Conservation (phyloP, 352 stramenopile species). For the Phytophthora brassicae region DNA sequence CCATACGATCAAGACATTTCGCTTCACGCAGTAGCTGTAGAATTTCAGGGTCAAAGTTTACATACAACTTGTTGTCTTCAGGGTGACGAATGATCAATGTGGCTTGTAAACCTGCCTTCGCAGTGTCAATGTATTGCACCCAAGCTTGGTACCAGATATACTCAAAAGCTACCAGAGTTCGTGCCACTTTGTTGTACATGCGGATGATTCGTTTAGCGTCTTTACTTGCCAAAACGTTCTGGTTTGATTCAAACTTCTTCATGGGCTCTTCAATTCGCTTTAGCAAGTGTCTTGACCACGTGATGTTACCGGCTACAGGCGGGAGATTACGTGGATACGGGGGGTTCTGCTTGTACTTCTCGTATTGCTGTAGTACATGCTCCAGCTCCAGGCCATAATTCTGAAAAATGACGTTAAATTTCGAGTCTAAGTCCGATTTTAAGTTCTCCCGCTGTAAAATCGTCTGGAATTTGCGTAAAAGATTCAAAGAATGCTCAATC, state of each 20-base stretch:
- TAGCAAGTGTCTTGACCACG: slow-evolving; percentile 96
- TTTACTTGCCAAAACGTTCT: slow-evolving; percentile 96
- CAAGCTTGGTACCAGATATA: slow-evolving; percentile 99
- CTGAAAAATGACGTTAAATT: slow-evolving; percentile 99
- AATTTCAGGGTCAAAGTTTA: slow-evolving; percentile 99
- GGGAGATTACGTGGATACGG: slow-evolving; percentile 96
- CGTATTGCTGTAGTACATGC: slow-evolving; percentile 97
- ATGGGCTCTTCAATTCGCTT: slow-evolving; percentile 99
- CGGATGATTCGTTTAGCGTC: slow-evolving; percentile 98
- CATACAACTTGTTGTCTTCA: slow-evolving; percentile 97
- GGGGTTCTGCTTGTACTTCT: slow-evolving; percentile 98
- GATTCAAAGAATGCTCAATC: slow-evolving; percentile 96
- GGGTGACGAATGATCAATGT: slow-evolving; percentile 99
- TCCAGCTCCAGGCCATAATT: slow-evolving; percentile 98
- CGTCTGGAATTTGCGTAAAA: slow-evolving; percentile 97
- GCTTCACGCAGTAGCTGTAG: slow-evolving; percentile 97
- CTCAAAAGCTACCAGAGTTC: slow-evolving; percentile 98
- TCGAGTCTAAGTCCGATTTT: slow-evolving; percentile 98
- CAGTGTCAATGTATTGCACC: slow-evolving; percentile 97
- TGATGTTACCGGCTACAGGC: slow-evolving; percentile 98
- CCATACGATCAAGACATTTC: slow-evolving; percentile 98
- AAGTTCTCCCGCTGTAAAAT: slow-evolving; percentile 98
- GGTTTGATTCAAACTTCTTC: slow-evolving; percentile 99
- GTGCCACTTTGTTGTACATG: slow-evolving; percentile 99
- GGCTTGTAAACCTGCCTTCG: slow-evolving; percentile 96